Percentiles rank a stretch among this genome's conserved stretches.
Evolutionary conservation across 2,329 filamentous ascomycete genomes (phyloP).

Genomic region (Leptodontidium sp.): DNA sequence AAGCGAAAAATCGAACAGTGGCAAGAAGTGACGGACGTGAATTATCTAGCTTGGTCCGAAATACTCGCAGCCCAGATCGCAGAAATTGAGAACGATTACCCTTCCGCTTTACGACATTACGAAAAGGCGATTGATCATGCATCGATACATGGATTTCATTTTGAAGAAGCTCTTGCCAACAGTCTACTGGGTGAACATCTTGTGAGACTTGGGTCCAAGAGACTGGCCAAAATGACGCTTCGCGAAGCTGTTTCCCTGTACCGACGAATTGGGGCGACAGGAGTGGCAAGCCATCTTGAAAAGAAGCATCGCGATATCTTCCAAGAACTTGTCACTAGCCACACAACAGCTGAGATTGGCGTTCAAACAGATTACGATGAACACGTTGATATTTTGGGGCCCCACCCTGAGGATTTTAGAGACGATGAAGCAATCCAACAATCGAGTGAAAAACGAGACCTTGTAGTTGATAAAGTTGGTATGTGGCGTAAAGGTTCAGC

Average conservation of each 20-base stretch:
- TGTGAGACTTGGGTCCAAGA: slow-evolving; percentile 67
- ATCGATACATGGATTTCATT: slow-evolving; percentile 68
- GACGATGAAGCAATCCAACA: slow-evolving; percentile 49
- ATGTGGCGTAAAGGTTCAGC: slow-evolving; percentile 67
- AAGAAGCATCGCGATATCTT: slow-evolving; percentile 73
- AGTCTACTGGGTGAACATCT: slow-evolving; percentile 79
- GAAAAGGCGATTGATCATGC: slow-evolving; percentile 78
- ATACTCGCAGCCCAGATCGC: slow-evolving; percentile 74
- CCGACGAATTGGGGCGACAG: slow-evolving; percentile 72
- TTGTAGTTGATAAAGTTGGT: slow-evolving; percentile 59
- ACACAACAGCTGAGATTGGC: slow-evolving; percentile 67
- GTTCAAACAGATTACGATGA: slow-evolving; percentile 76
- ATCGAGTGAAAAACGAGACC: slow-evolving; percentile 46
- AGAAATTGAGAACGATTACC: slow-evolving; percentile 66
- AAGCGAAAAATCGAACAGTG: slow-evolving; percentile 68
- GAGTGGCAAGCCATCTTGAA: slow-evolving; percentile 73
- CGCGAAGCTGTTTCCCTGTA: slow-evolving; percentile 74
- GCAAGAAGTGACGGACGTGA: slow-evolving; percentile 70
- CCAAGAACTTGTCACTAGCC: slow-evolving; percentile 65
- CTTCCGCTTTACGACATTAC: slow-evolving; percentile 67
- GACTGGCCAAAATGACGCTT: slow-evolving; percentile 74
- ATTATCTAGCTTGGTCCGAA: slow-evolving; percentile 75
- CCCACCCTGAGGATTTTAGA: slow-evolving; percentile 52
- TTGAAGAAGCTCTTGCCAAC: slow-evolving; percentile 78
- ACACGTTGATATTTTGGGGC: slow-evolving; percentile 61